Conservation (phyloP, 208 protist species). For the Angomonas ambiguus region DNA sequence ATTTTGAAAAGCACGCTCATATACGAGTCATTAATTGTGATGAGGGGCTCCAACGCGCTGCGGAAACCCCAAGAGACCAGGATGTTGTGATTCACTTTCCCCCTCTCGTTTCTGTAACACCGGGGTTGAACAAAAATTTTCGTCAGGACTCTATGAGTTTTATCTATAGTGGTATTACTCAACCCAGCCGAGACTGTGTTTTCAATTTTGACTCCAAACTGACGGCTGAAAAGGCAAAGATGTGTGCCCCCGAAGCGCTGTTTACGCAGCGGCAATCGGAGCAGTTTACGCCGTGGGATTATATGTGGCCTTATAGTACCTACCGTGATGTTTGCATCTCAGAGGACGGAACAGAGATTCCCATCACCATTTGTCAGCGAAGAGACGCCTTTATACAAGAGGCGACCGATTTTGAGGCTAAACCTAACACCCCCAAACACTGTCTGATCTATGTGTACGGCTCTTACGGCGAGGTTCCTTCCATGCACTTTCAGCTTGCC, state of each 20-base stretch:
- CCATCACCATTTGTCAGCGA: slow-evolving; percentile 87
- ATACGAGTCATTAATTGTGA: slow-evolving; percentile 83
- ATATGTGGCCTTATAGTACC: slow-evolving; percentile 92
- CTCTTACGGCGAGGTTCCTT: slow-evolving; percentile 86
- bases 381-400: slow-evolving; percentile 88
- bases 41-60: slow-evolving; percentile 59
- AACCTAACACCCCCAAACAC: slow-evolving; percentile 82
- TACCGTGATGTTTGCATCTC: slow-evolving; percentile 85
- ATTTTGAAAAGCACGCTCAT: slow-evolving; percentile 81
- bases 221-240: slow-evolving; percentile 46
- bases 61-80: slow-evolving; percentile 33
- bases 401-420: slow-evolving; percentile 82
- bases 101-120: slow-evolving; percentile 61
- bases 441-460: slow-evolving; percentile 91
- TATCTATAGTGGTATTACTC: slow-evolving; percentile 81
- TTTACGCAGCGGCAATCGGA: slow-evolving; percentile 90
- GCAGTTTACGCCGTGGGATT: slow-evolving; percentile 89
- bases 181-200: slow-evolving; percentile 80
- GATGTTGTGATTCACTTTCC: slow-evolving; percentile 88
- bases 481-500: slow-evolving; percentile 91
- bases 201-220: slow-evolving; percentile 82
- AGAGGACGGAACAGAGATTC: slow-evolving; percentile 82
- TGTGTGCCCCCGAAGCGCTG: slow-evolving; percentile 71
- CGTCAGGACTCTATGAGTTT: slow-evolving; percentile 85
- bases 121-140: slow-evolving; percentile 90